Evolutionary conservation across 768 basidiomycete species (phyloP).

Genomic region (Amanita inopinata): DNA sequence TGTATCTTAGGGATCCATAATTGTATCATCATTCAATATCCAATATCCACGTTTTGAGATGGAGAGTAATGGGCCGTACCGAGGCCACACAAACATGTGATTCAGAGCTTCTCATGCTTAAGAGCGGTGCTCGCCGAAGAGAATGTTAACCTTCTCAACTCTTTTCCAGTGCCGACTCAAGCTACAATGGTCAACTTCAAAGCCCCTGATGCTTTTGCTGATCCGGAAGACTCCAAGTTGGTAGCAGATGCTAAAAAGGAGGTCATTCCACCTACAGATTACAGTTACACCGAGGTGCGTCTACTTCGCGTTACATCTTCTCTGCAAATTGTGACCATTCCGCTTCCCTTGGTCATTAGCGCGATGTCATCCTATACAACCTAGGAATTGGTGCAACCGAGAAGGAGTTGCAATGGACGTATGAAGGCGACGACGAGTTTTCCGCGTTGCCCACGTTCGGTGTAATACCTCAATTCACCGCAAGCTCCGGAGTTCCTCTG

Average conservation of each 20-base stretch:
- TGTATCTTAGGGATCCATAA: not conserved
- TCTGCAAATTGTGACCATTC: not conserved
- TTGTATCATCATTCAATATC: not conserved
- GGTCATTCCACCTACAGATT: conserved; percentile 44
- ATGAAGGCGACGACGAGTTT: conserved; percentile 84
- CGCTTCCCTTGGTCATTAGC: conserved; percentile 19
- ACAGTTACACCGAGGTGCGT: conserved; percentile 61
- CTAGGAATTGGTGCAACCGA: conserved; percentile 91
- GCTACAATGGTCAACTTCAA: conserved; percentile 29
- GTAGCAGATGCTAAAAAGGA: conserved; percentile 76
- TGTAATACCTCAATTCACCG: conserved; percentile 83
- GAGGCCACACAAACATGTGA: conserved; percentile 15
- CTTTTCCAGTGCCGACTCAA: not conserved
- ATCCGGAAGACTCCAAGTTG: conserved; percentile 74
- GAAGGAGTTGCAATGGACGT: conserved; percentile 86
- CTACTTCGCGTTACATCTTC: not conserved
- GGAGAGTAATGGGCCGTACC: not conserved
- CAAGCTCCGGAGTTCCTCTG: conserved; percentile 54
- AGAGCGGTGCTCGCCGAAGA: not conserved
- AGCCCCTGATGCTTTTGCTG: conserved; percentile 45
- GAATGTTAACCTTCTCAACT: not conserved
- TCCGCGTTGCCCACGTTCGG: conserved; percentile 87
- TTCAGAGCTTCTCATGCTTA: conserved; percentile 9
- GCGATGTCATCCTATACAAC: conserved; percentile 92
- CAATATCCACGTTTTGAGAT: not conserved